Evolutionary conservation across 2,329 filamentous ascomycete genomes (phyloP), one percentile per base, ranked within the genome.

Genomic region (Eurotiales sp.): DNA sequence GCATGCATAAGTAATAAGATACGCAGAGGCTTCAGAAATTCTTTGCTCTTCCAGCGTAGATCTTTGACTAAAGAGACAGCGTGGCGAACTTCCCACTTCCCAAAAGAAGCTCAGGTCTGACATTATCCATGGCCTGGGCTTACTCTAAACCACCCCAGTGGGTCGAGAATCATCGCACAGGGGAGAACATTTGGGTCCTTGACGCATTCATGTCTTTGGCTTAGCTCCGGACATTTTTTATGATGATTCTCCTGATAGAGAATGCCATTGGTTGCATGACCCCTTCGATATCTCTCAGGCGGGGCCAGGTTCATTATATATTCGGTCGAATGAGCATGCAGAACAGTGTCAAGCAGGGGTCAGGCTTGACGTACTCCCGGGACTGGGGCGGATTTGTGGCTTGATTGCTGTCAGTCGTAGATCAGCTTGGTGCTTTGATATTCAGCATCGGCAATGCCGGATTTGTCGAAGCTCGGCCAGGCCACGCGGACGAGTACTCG

Each of bases 301-400:
- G 39, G 22, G 29, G 32, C 8, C 17, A 5, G 14, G 34, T 15
- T 19, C 4, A 2, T 10, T 11, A 17, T 37, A 36, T 14, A 11
- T 7, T n/a, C n/a, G n/a, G 29, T 49, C 51, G 46, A 53, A 53
- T 53, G 40, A 53, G 40, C 30, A 49, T 43, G 46, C 40, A 53
- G 51, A 53, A 53, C 5, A 27, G 25, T 10, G 5, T 6, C 15
- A 36, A 40, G 39, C 51, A 53, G 51, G 51, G 51, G 40, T 44
- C 17, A 17, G 30, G 19, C 29, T 29, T 21, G 32, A 29, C 21
- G n/a, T 40, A 29, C 30, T 25, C 32, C 39, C 39, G 32, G 23
- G 47, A 21, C 47, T 50, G 47, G 47, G 47, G 39, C 47, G 47
- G 39, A 43, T 43, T 34, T 29, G 39, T 40, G 39, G 47, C 47